Evolutionary conservation across 305 asterid species (phyloP), one percentile per base, ranked within the genome.

Genomic region (Fraxinus platypoda): DNA sequence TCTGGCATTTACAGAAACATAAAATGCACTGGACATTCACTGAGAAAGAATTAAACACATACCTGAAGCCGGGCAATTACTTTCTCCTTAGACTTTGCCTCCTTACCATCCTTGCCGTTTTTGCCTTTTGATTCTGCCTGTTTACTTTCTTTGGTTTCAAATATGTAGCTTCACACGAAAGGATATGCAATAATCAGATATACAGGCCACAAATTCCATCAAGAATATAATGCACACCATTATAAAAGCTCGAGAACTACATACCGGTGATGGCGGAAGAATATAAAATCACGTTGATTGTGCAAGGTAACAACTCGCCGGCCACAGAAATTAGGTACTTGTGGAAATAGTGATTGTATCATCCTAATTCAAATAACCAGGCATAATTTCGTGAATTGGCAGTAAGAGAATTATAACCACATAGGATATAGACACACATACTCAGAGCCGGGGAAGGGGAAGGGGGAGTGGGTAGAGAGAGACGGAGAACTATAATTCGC

Each of bases 201-300:
- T 68, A 30, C 6, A 73, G 75, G 80, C 26, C 81, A 54, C 30
- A 30, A 46, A 33, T 13, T 13, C 52, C 31, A 26, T 68, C 31
- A 31, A 31, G 59, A 64, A 88, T 64, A 72, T 13, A 26, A 5
- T 59, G 80, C 30, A 77, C 43, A 35, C 54, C 13, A 80, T 28
- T n/a, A 34, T 83, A 70, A 17, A 72, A 78, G 37, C 46, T 75
- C 31, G 19, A 81, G 72, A 54, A 68, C 38, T 73, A 78, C 85
- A 82, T 30, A 95, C 97, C 99, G 95, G 78, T 93, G 98, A 89
- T 94, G 98, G 62, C 98, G 98, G 91, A 95, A 94, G 85, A 95
- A 95, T 82, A 95, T 88, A 82, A 92, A 95, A 82, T 94, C 99
- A 77, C 99, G 98, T 80, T 95, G 99, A 85, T 95, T 94, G 90